Evolutionary conservation across 345 rosid genomes (phyloP), one percentile per base, ranked within the genome.

Genomic region (Toxicodendron radicans): DNA sequence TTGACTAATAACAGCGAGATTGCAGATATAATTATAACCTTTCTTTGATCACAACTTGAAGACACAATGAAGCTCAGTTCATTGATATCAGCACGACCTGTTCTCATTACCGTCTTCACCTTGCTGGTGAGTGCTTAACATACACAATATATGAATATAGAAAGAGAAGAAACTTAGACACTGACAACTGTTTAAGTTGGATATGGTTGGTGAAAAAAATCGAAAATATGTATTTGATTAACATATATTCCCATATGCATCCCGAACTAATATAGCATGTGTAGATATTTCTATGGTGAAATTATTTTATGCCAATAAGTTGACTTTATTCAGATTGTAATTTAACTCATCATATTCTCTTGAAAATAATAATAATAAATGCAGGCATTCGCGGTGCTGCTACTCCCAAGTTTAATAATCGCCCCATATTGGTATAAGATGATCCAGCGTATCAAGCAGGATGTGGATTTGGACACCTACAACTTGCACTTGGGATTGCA

Each of bases 361-460:
- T 38, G 11, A 6, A 11, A 35, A 64, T 13, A 60, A 51, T 68
- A 9, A 27, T 27, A 27, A 27, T 7, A 17, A 41, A 61, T 66
- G 69, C 77, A 88, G 92, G 75, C 78, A 54, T 14, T 80, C 10
- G 70, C 64, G 20, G 75, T 84, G 43, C 43, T 88, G 81, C 1
- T 86, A 0, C 66, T 83, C 27, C 83, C 86, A 1, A 60, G 84
- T 11, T 4, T 72, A 1, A 53, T 73, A 48, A 71, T 83, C 54
- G 54, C 18, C 12, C 73, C 89, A 54, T 78, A 46, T 51, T 83
- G 88, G 87, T 68, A 76, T 20, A 58, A 61, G 13, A 69, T 23
- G 17, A 61, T 62, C 10, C 73, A 64, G 56, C 74, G 24, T 1
- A 24, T 80, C 23, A 71, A 79, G 61, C 30, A 20, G 0, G 45